A percentile compares a stretch with the other conserved stretches of the same genome.
Conservation (phyloP, 2,329 filamentous ascomycete species). For the Orbilia ellipsospora region DNA sequence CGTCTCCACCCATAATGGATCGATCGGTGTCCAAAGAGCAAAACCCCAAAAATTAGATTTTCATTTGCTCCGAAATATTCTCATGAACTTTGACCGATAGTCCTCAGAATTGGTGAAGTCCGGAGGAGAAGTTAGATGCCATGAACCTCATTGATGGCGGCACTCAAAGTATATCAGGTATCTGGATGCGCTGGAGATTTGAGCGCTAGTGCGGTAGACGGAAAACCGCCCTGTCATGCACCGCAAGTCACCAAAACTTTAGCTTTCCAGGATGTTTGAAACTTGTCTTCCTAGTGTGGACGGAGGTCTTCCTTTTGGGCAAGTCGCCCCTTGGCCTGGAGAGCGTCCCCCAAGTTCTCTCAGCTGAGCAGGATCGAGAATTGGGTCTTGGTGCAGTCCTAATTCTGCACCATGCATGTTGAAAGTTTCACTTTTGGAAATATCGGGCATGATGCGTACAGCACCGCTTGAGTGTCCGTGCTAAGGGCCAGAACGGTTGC, state of each 20-base stretch:
- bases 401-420: slow-evolving; percentile 16
- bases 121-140: too few species aligned
- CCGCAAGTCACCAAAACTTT: slow-evolving; percentile 13
- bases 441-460: not conserved
- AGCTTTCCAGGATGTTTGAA: not conserved
- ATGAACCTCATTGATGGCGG: too few species aligned
- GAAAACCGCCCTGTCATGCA: slow-evolving; percentile 30
- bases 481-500: slow-evolving; percentile 13
- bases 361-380: slow-evolving; percentile 31
- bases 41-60: slow-evolving; percentile 26
- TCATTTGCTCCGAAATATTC: slow-evolving; percentile 13
- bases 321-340: not conserved
- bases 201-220: slow-evolving; percentile 4
- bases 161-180: too few species aligned
- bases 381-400: slow-evolving; percentile 1
- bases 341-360: slow-evolving; percentile 2
- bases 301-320: slow-evolving; percentile 1
- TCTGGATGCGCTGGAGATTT: too few species aligned
- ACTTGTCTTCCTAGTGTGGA: slow-evolving; percentile 17
- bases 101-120: too few species aligned
- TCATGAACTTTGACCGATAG: too few species aligned
- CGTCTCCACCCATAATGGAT: not conserved
- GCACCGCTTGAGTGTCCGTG: slow-evolving; percentile 5
- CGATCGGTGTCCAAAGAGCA: slow-evolving; percentile 6
- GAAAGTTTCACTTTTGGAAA: slow-evolving; percentile 11